A percentile compares a stretch with the other conserved stretches of the same genome.
Conservation (phyloP, 441 rosid genomes). For the Eruca vesicaria region DNA sequence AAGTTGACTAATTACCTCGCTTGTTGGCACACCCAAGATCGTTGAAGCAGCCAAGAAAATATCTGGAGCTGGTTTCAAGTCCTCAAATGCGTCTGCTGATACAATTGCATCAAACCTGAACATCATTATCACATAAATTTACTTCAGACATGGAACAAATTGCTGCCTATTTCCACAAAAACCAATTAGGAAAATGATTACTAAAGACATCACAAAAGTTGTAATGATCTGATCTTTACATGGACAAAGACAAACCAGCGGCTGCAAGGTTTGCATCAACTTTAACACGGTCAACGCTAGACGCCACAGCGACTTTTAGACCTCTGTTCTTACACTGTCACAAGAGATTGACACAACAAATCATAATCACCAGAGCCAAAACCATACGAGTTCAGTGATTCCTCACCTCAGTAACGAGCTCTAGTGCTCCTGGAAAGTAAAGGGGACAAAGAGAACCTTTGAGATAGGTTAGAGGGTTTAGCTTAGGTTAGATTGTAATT, state of each 20-base stretch:
- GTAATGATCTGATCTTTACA: conserved; percentile 56
- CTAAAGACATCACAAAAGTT: not conserved
- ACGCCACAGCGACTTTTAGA: conserved; percentile 94
- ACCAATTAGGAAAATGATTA: not conserved
- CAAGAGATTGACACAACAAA: conserved; percentile 1
- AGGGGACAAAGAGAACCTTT: too few species aligned
- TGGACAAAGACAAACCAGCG: conserved; percentile 68
- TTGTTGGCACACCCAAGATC: conserved; percentile 71
- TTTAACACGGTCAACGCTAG: conserved; percentile 95
- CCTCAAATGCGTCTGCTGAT: conserved; percentile 97
- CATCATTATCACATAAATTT: conserved; percentile 20
- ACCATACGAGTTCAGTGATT: not conserved
- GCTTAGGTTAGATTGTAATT: too few species aligned
- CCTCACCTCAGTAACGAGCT: conserved; percentile 82
- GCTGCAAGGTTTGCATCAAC: conserved; percentile 95
- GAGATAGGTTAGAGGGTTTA: too few species aligned
- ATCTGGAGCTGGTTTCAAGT: conserved; percentile 96
- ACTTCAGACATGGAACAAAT: conserved; percentile 10
- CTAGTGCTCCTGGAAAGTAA: conserved; percentile 93
- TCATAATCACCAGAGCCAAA: not conserved
- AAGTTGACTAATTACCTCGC: conserved; percentile 53
- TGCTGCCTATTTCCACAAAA: not conserved
- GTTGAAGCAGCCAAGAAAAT: conserved; percentile 93
- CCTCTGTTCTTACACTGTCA: conserved; percentile 87
- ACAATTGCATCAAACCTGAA: conserved; percentile 96